phyloP scores from a whole-genome alignment of 768 basidiomycete genomes.

The Xerocomus brunneocitrinus region DNA sequence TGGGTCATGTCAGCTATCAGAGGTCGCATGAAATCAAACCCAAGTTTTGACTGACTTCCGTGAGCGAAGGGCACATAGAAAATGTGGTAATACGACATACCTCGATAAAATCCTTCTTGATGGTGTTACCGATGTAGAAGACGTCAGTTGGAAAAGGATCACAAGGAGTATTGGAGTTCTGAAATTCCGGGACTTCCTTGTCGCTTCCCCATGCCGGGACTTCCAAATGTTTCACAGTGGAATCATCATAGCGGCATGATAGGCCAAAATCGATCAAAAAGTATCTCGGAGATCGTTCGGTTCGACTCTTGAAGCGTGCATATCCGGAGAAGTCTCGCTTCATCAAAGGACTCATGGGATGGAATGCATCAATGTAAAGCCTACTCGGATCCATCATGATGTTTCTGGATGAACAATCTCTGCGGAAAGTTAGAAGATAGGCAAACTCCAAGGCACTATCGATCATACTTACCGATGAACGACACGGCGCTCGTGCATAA shows the following conservation, averaged over 20 bases:
- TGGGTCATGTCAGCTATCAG: conserved; percentile 37
- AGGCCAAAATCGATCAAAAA: conserved; percentile 29
- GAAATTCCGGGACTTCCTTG: conserved; percentile 36
- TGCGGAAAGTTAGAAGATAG: conserved; percentile 3
- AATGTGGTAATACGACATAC: conserved; percentile 11
- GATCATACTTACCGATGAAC: conserved; percentile 8
- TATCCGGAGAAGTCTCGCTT: conserved; percentile 17
- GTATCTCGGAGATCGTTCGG: conserved; percentile 18
- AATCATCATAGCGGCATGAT: conserved; percentile 23
- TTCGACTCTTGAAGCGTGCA: conserved; percentile 16
- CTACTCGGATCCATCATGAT: conserved; percentile 30
- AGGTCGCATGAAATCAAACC: conserved; percentile 31
- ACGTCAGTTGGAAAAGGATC: conserved; percentile 42
- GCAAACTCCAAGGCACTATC: not conserved
- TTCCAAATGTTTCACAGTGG: conserved; percentile 23
- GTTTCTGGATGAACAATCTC: conserved; percentile 29
- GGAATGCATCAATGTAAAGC: conserved; percentile 28
- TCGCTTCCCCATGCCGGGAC: conserved; percentile 36
- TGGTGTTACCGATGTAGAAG: conserved; percentile 38
- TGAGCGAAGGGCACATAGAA: not conserved
- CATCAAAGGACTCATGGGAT: conserved; percentile 15
- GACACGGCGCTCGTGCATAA: conserved; percentile 23
- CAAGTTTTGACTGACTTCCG: not conserved
- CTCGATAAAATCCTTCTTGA: conserved; percentile 29
- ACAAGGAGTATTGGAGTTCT: conserved; percentile 13